A percentile compares a stretch with the other conserved stretches of the same genome.
Conservation (phyloP, 176 grass and related monocot genomes). For the Oryza australiensis region DNA sequence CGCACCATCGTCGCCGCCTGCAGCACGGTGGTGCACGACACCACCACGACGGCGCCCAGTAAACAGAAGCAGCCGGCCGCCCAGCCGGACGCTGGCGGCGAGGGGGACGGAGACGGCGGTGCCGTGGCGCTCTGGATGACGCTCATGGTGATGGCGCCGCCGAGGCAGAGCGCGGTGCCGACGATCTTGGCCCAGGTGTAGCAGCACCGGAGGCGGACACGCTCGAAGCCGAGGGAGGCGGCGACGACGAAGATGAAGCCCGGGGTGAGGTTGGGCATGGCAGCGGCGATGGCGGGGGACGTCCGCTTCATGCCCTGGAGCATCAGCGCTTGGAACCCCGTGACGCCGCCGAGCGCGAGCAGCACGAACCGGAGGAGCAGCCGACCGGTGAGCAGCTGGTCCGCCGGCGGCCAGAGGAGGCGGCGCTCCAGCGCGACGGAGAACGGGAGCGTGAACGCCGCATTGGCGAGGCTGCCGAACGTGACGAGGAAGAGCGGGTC, state of each 20-base stretch:
- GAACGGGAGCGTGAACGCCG: slow-evolving; percentile 41
- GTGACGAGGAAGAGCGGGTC: slow-evolving; percentile 49
- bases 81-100: slow-evolving; percentile 16
- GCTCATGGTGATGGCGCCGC: slow-evolving; percentile 54
- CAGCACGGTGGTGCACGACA: slow-evolving; percentile 47
- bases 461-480: slow-evolving; percentile 45
- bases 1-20: slow-evolving; percentile 56
- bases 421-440: slow-evolving; percentile 40
- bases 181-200: slow-evolving; percentile 53
- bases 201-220: slow-evolving; percentile 45
- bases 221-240: slow-evolving; percentile 42
- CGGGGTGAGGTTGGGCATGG: slow-evolving; percentile 60
- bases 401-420: slow-evolving; percentile 30
- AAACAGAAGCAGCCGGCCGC: slow-evolving; percentile 43
- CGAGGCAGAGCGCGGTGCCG: slow-evolving; percentile 49
- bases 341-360: slow-evolving; percentile 42
- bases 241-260: slow-evolving; percentile 59
- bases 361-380: slow-evolving; percentile 41
- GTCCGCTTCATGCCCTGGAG: slow-evolving; percentile 55
- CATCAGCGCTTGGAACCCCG: slow-evolving; percentile 49
- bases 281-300: slow-evolving; percentile 48
- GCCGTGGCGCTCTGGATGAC: slow-evolving; percentile 38
- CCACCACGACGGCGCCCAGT: slow-evolving; percentile 37
- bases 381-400: not conserved
- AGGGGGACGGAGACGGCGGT: no score